Base-by-base conservation (phyloP, 345 rosid genomes). In the Alliaria petiolata region DNA sequence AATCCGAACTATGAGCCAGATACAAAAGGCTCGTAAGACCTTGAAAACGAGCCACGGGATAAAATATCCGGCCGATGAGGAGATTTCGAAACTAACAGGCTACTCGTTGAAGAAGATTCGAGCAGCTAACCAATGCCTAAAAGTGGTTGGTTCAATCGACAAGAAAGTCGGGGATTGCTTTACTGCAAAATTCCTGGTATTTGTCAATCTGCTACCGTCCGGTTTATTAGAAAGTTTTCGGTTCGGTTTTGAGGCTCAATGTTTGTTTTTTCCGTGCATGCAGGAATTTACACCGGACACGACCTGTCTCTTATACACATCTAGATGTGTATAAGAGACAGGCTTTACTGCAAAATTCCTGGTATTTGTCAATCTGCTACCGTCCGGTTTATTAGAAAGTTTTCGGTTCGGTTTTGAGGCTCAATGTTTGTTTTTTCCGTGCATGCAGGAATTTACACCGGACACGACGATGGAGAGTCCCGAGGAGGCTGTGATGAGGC, bases 111-210 rank as follows among this genome's bases (percentile, higher is more conserved):
- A 85, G 69, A 85, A 83, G 83, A 85, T 92, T 71, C 79, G 79
- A 78, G 83, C 86, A n/a, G 96, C 96, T 64, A 74, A 84, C 65
- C 77, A 76, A 82, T 92, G 88, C 81, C 80, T 81, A 20, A 81
- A 83, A 76, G 85, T 89, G 54, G 98, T 92, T 12, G 95, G 93
- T 70, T 89, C 96, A 9, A 61, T 89, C 36, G 90, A 92, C 76
- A 78, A 77, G 81, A 92, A 83, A 79, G 67, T 83, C 0, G 92
- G 90, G 47, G 85, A 86, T 57, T 45, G 66, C 49, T 50, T 68
- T 36, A 74, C 74, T 8, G 79, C 85, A 55, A 89, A 89, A 57
- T 79, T 82, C 78, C 43, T 82, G 90, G 97, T 91, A 79, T 52
- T 22, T 22, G 83, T 9, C 33, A 56, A 6, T 14, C 8, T 39